phyloP scores from a whole-genome alignment of 495 filamentous ascomycete species.

The Terfezia boudieri region DNA sequence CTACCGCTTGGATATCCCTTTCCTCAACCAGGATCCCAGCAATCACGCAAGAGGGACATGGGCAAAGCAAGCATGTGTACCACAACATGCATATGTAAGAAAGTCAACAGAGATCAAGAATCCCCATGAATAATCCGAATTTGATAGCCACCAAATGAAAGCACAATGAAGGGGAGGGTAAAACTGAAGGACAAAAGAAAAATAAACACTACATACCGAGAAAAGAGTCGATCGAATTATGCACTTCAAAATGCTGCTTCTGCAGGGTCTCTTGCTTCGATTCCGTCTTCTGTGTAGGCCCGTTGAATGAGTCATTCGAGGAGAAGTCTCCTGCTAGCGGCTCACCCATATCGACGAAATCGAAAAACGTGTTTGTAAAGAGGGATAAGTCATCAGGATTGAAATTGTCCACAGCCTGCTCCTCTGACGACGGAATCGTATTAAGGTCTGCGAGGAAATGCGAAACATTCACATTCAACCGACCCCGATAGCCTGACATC shows the following conservation, averaged over 20 bases:
- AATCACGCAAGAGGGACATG: background rate
- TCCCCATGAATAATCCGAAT: no score
- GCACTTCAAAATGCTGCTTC: background rate
- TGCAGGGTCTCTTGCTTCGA: background rate
- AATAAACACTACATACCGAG: background rate
- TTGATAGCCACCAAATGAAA: background rate
- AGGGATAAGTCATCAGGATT: slow-evolving; percentile 57
- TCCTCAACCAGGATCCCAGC: background rate
- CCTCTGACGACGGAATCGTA: slow-evolving; percentile 43
- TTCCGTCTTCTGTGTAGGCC: background rate
- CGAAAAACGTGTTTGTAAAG: slow-evolving; percentile 87
- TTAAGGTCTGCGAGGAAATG: slow-evolving; percentile 78
- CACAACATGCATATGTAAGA: background rate
- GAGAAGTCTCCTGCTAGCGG: background rate
- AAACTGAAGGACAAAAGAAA: background rate
- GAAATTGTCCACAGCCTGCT: slow-evolving; percentile 39
- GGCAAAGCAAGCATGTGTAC: background rate
- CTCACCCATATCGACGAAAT: slow-evolving; percentile 54
- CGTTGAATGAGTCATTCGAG: background rate
- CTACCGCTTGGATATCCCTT: background rate
- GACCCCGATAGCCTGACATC: slow-evolving; percentile 49
- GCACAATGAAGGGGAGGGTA: background rate
- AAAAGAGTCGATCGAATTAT: background rate
- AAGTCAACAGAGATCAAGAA: background rate
- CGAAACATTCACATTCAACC: slow-evolving; percentile 31